Evolutionary conservation across 495 filamentous ascomycete genomes (phyloP), one percentile per base, ranked within the genome.

Genomic region (Lasiosphaeria miniovina): DNA sequence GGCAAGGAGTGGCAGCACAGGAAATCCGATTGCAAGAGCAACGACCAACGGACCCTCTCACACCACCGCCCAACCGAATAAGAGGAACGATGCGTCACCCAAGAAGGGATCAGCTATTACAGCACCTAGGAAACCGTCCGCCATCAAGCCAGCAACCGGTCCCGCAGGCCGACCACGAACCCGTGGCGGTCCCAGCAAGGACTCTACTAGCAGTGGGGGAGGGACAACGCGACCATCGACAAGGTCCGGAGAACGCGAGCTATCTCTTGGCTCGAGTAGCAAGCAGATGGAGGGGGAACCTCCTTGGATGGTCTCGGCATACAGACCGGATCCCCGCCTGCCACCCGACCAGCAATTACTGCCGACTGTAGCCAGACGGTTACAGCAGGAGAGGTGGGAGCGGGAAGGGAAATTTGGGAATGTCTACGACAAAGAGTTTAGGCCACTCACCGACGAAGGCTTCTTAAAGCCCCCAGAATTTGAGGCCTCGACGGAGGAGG

Each of bases 311-410:
- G 86, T 92, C 15, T 87, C 87, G 0, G 94, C 95, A 77, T 98
- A 96, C 71, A 95, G 94, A 66, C 95, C 94, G 3, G 94, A 98
- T 70, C 94, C 94, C 41, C 86, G 91, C 43, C 82, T 98, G 12
- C 94, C 94, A 43, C 94, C 91, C 11, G 94, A 98, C 58, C 89
- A 98, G 71, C 94, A 98, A 70, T 84, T 98, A 54, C 83, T 98
- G 15, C 94, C 94, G 3, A 98, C 94, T 0, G 90, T 96, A 59
- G 94, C 94, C 45, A 94, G 88, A 66, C 84, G 89, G 61, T 81
- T 98, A 74, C 88, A 92, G 68, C 94, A 97, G 77, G 90, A 97
- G 71, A 90, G 94, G 69, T 96, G 90, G 92, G 91, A 92, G 74
- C 87, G 86, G 64, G 91, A 96, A 74, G 92, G 91, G 52, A 89